Evolutionary conservation across 306 rosid species (phyloP).

Genomic region (Echinosophora koreensis): DNA sequence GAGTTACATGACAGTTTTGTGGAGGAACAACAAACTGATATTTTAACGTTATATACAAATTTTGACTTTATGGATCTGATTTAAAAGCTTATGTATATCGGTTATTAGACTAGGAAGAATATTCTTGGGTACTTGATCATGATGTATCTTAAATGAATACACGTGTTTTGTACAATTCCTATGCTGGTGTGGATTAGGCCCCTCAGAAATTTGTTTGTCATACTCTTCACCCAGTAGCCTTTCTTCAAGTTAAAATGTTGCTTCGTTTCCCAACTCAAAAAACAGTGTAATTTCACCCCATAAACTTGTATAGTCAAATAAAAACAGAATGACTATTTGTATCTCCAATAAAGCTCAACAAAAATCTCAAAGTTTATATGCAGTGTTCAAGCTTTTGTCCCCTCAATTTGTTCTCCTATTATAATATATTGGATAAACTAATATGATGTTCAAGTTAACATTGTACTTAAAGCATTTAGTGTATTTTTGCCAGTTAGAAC

Average conservation of each 20-base stretch:
- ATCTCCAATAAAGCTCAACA: too few species aligned
- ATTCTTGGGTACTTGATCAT: not conserved
- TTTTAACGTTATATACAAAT: not conserved
- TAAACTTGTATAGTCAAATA: too few species aligned
- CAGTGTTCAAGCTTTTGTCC: too few species aligned
- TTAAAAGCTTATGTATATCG: not conserved
- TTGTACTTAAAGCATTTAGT: slow-evolving; percentile 7
- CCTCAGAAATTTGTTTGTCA: not conserved
- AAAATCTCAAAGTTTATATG: too few species aligned
- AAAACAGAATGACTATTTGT: too few species aligned
- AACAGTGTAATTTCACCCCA: too few species aligned
- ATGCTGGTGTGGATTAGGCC: not conserved
- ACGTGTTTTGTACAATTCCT: not conserved
- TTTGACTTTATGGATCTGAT: not conserved
- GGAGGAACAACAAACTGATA: not conserved
- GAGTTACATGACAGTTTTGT: not conserved
- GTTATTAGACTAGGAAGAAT: not conserved
- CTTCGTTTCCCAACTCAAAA: too few species aligned
- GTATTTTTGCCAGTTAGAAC: slow-evolving; percentile 15
- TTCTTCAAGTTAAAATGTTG: too few species aligned
- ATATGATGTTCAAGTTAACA: not conserved
- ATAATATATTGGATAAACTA: slow-evolving; percentile 5
- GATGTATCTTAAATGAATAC: not conserved
- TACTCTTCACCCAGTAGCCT: too few species aligned
- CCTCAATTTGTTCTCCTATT: not conserved